Evolutionary conservation across 2,329 filamentous ascomycete genomes (phyloP).

Genomic region (Botryotinia globosa): DNA sequence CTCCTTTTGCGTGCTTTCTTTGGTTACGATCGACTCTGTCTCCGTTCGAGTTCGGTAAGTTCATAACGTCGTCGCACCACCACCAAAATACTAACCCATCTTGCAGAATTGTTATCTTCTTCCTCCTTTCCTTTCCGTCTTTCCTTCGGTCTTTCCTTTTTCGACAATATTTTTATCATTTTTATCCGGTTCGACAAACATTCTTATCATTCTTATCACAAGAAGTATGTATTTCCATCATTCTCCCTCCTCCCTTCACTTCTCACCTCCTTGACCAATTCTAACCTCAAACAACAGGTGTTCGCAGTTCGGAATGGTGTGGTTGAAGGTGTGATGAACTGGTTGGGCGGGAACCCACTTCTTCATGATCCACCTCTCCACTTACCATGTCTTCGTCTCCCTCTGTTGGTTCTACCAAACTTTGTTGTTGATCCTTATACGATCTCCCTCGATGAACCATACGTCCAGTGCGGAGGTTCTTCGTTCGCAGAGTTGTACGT

Average conservation of each 20-base stretch:
- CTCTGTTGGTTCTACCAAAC: background rate
- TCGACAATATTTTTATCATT: background rate
- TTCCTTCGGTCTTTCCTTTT: background rate
- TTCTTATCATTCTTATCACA: background rate
- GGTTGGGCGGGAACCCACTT: background rate
- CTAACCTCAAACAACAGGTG: background rate
- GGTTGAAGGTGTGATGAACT: background rate
- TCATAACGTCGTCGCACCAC: background rate
- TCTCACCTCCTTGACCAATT: background rate
- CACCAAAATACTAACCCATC: background rate
- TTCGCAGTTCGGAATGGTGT: background rate
- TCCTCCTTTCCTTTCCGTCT: background rate
- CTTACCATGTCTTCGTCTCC: background rate
- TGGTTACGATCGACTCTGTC: background rate
- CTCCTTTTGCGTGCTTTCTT: background rate
- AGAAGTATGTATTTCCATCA: background rate
- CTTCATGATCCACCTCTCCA: constrained; percentile 5
- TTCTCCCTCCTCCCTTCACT: background rate
- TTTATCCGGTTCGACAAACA: background rate
- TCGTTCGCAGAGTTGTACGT: background rate
- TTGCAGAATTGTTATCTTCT: background rate
- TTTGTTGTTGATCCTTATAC: background rate
- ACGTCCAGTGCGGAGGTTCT: constrained; percentile 4
- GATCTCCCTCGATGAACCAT: constrained; percentile 1
- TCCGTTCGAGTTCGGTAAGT: background rate